phyloP scores from a whole-genome alignment of 257 asterid species.

The Perilla frutescens region DNA sequence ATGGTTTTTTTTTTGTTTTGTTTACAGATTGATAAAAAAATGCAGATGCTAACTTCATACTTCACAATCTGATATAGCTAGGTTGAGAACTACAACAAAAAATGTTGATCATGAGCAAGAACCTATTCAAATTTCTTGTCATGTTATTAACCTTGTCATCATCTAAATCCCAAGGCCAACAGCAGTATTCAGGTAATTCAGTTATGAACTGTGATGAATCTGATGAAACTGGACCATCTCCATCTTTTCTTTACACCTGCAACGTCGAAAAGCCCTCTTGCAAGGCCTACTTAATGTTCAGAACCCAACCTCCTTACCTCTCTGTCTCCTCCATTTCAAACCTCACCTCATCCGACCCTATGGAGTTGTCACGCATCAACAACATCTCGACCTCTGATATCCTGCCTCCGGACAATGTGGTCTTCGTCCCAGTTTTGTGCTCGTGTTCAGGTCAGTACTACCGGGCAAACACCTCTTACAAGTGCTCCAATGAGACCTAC shows the following conservation, averaged over 20 bases:
- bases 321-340: conserved; percentile 57
- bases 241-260: conserved; percentile 62
- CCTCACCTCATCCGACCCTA: conserved; percentile 52
- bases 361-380: conserved; percentile 49
- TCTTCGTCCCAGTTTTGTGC: conserved; percentile 63
- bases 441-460: conserved; percentile 63
- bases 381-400: conserved; percentile 44
- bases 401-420: conserved; percentile 44
- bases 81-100: background rate
- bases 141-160: conserved; percentile 23
- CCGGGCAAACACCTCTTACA: conserved; percentile 59
- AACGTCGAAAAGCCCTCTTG: conserved; percentile 47
- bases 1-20: too few species aligned
- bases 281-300: conserved; percentile 53
- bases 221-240: conserved; percentile 45
- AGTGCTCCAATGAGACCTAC: conserved; percentile 38
- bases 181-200: conserved; percentile 51
- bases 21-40: background rate
- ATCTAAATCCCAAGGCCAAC: conserved; percentile 46
- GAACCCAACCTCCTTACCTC: conserved; percentile 45
- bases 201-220: conserved; percentile 42
- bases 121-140: conserved; percentile 29
- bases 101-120: conserved; percentile 36
- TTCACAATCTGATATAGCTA: background rate
- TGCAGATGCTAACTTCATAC: background rate